Evolutionary conservation across 2,329 filamentous ascomycete species (phyloP).

Genomic region (Claviceps sp.): DNA sequence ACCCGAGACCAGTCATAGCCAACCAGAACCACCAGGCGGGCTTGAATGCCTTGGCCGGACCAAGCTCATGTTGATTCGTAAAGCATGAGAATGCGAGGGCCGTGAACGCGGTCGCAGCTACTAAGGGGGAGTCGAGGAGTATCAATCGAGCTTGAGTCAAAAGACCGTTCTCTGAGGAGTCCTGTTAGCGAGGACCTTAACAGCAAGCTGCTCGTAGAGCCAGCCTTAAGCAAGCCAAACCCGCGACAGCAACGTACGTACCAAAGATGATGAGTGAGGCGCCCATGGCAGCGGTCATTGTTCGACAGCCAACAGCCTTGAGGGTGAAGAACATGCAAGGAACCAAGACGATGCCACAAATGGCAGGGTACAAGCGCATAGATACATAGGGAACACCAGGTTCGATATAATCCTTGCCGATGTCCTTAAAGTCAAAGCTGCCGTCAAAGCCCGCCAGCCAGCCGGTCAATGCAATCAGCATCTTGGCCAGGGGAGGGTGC

Average conservation of each 20-base stretch:
- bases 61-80: slow-evolving; percentile 91
- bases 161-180: slow-evolving; percentile 68
- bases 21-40: slow-evolving; percentile 98
- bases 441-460: slow-evolving; percentile 93
- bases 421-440: slow-evolving; percentile 97
- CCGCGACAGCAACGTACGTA: slow-evolving; percentile 39
- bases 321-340: slow-evolving; percentile 91
- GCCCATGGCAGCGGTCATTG: slow-evolving; percentile 70
- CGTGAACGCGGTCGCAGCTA: slow-evolving; percentile 87
- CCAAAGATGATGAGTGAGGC: slow-evolving; percentile 83
- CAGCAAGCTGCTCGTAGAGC: neutral
- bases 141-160: slow-evolving; percentile 92
- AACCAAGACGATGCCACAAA: slow-evolving; percentile 77
- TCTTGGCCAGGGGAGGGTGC: slow-evolving; percentile 92
- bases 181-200: slow-evolving; percentile 13
- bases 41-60: slow-evolving; percentile 75
- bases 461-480: slow-evolving; percentile 88
- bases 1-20: slow-evolving; percentile 65
- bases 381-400: slow-evolving; percentile 91
- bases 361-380: slow-evolving; percentile 86
- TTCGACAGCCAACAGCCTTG: slow-evolving; percentile 81
- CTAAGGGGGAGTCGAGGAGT: slow-evolving; percentile 85
- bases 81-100: slow-evolving; percentile 84
- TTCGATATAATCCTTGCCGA: slow-evolving; percentile 96
- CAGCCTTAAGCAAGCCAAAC: neutral